Conservation (phyloP, 352 stramenopile species). For the Globisporangium recalcitrans region DNA sequence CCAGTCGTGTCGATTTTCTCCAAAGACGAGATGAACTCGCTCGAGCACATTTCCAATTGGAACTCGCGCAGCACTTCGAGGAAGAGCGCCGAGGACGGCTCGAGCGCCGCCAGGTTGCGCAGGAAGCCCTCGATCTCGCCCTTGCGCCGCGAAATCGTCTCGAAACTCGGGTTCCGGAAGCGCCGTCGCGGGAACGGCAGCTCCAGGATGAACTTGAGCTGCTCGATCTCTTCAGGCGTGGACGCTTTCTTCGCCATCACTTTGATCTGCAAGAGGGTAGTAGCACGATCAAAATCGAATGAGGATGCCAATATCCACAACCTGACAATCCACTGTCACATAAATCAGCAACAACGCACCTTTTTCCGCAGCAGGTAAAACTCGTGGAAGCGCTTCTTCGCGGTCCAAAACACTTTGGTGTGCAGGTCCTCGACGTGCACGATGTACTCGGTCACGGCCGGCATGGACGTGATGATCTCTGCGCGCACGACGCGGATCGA, state of each 20-base stretch:
- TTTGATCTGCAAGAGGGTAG: slow-evolving; percentile 24
- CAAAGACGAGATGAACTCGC: slow-evolving; percentile 69
- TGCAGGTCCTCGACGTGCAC: slow-evolving; percentile 72
- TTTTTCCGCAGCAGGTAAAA: slow-evolving; percentile 67
- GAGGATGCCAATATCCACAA: background rate
- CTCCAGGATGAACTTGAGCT: slow-evolving; percentile 70
- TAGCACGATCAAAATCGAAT: background rate
- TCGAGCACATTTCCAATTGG: slow-evolving; percentile 67
- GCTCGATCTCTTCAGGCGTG: slow-evolving; percentile 39
- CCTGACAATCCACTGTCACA: background rate
- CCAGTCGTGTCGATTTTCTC: slow-evolving; percentile 68
- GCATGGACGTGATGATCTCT: slow-evolving; percentile 50
- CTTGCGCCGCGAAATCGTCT: slow-evolving; percentile 44
- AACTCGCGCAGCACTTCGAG: slow-evolving; percentile 60
- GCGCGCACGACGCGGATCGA: slow-evolving; percentile 66
- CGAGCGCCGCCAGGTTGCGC: slow-evolving; percentile 57
- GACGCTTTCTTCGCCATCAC: slow-evolving; percentile 30
- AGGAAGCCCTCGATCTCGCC: slow-evolving; percentile 72
- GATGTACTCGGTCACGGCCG: slow-evolving; percentile 64
- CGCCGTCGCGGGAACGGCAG: slow-evolving; percentile 61
- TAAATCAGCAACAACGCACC: slow-evolving; percentile 19
- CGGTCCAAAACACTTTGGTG: slow-evolving; percentile 81
- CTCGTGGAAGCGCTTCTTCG: slow-evolving; percentile 76
- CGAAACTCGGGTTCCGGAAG: slow-evolving; percentile 40
- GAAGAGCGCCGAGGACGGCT: slow-evolving; percentile 49